Base-by-base conservation (phyloP, 495 filamentous ascomycete species). In the Hypoxylon intermedium region DNA sequence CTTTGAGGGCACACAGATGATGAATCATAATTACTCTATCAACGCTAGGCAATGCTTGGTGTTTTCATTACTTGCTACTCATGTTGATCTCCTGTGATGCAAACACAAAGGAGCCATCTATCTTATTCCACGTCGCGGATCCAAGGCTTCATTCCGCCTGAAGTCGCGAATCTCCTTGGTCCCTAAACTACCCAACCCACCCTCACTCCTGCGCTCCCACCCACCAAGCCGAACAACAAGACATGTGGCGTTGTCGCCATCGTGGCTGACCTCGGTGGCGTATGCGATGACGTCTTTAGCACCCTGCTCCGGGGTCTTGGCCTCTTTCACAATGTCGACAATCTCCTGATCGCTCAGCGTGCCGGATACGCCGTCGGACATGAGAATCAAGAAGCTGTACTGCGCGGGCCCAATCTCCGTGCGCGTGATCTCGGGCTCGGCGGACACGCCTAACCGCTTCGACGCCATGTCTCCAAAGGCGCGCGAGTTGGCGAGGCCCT, bases 161-260 rank as follows among this genome's bases (percentile, higher is more conserved):
- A 88, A 93, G 64, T 93, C 91, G 58, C 94, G 83, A 63, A 90
- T 79, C 81, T 97, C 93, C 77, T 88, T 93, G 1, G 93, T 97
- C 7, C 93, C 90, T 77, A 96, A 61, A 68, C 90, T 92, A 1
- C 94, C 94, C 44, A 93, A 72, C 0, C 94, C 94, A 0, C 95
- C 95, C 71, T 96, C 90, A 42, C 80, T 83, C 66, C 94, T 84
- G 68, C 93, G 85, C 78, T 98, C 94, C 94, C 94, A 98, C 0
- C 95, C 94, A 6, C 94, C 94, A 6, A 98, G 78, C 47, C 94
- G 80, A 18, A 98, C 85, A 4, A 97, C 93, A 3, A 97, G 74
- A 68, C 90, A 93, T n/a, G 95, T 98, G 7, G 92, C 91, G 79
- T 98, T 98, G 72, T 98, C 93, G 0, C 88, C 93, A 47, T 92